Base-by-base conservation (phyloP, 2,329 filamentous ascomycete species). In the Curvularia lunata region DNA sequence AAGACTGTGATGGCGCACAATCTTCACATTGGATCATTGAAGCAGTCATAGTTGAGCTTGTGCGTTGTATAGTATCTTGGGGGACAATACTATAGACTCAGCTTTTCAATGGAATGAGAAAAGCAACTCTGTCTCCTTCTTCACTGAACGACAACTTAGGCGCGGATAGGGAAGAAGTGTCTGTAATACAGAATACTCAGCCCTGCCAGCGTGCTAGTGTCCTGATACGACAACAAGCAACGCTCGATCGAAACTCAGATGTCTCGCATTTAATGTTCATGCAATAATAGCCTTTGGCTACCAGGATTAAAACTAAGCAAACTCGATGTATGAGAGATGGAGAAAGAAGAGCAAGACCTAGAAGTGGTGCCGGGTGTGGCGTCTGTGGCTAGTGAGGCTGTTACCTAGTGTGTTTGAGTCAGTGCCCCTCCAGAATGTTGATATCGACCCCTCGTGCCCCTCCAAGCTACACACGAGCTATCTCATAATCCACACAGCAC, bases 361-460 rank as follows among this genome's bases (percentile, higher is more conserved):
- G 40, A 38, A 16, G 7, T 16, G n/a, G 40, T 23, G 37, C 6
- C 13, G 12, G 1, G 38, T 63, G 61, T 63, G 59, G 59, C 59
- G 62, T 42, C 27, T 54, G 61, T 65, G 61, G 60, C 59, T 60
- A 49, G 48, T 56, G 50, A 27, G 30, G 48, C 34, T 50, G 46
- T 41, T 43, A 34, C 32, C 21, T 63, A 65, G 64, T 54, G 65
- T 48, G 55, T 50, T 68, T 66, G 65, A 65, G 47, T 65, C 64
- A 64, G 62, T 62, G 59, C 65, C 65, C 65, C 65, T 67, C 65
- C 57, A 60, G 62, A 61, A 48, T 38, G 19, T 56, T 46, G 55
- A 55, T 41, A 51, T 27, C 47, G 47, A 16, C 34, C 34, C 34
- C 32, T 34, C 32, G 32, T 34, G 32, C 58, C 58, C 64, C 62